These are phyloP conservation scores for Fusarium fujikuroi DNA, from an alignment of 2,329 filamentous ascomycete genomes.

Conservation along the genomic window DNA sequence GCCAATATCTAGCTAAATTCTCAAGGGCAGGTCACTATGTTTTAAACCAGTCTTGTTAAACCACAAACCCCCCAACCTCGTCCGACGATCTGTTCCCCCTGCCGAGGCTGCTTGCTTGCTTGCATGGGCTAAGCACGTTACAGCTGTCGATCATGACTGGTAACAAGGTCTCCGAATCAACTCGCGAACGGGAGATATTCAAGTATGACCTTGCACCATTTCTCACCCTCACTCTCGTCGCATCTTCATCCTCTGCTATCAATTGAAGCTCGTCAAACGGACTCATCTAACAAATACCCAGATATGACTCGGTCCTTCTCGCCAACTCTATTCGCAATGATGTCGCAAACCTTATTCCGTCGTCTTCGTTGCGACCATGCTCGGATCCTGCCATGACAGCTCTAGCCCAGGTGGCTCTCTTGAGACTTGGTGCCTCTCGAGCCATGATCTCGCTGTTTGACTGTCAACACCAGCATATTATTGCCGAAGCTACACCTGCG, in stretches of 20 bases:
- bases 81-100: neutral
- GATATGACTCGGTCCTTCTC: conserved; percentile 34
- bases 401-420: conserved; percentile 60
- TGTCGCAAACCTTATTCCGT: conserved; percentile 35
- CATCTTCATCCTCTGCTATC: neutral
- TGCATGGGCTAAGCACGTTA: neutral
- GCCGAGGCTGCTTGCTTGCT: neutral
- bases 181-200: conserved; percentile 49
- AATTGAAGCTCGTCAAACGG: neutral
- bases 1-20: conserved; percentile 1
- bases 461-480: conserved; percentile 57
- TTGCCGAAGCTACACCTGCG: conserved; percentile 61
- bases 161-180: conserved; percentile 34
- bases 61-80: neutral
- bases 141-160: conserved; percentile 13
- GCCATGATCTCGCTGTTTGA: conserved; percentile 64
- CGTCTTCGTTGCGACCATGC: conserved; percentile 42
- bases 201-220: conserved; percentile 37
- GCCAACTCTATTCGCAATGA: conserved; percentile 38
- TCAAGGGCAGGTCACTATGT: neutral
- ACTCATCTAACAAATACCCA: conserved; percentile 10
- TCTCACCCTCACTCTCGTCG: neutral
- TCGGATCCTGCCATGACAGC: conserved; percentile 57
- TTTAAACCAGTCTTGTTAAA: neutral
- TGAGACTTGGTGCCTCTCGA: conserved; percentile 55